Percentiles rank a stretch among this genome's conserved stretches.
Evolutionary conservation across 2,329 filamentous ascomycete genomes (phyloP).

Genomic region (Stachybotrys echinatus): DNA sequence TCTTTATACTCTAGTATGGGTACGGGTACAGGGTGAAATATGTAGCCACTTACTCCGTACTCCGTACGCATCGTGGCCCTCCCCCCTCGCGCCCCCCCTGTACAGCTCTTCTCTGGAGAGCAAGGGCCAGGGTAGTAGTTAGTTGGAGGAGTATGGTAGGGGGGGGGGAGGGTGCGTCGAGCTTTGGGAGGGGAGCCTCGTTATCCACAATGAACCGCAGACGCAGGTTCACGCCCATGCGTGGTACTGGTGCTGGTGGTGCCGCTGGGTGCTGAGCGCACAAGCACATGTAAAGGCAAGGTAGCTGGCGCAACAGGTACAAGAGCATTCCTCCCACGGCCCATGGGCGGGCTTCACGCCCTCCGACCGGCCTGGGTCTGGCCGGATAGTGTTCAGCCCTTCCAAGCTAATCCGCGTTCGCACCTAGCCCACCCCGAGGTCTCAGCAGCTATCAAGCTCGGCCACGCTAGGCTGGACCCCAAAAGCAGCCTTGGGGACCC

Average conservation of each 20-base stretch:
- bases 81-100: too few relatives aligned
- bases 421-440: background rate
- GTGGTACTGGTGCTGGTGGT: too few relatives aligned
- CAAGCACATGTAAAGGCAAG: background rate
- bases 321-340: background rate
- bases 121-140: too few relatives aligned
- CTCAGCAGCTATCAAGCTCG: background rate
- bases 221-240: background rate
- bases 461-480: background rate
- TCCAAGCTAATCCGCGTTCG: background rate
- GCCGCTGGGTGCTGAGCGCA: background rate
- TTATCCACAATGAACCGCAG: background rate
- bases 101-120: too few relatives aligned
- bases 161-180: background rate
- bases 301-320: background rate
- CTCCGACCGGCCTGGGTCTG: background rate
- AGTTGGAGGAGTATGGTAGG: background rate
- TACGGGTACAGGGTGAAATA: too few relatives aligned
- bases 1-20: too few relatives aligned
- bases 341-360: background rate
- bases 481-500: background rate
- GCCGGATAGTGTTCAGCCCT: background rate
- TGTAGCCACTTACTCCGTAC: too few relatives aligned
- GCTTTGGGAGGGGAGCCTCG: background rate
- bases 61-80: too few relatives aligned